Evolutionary conservation across 176 grass and related monocot genomes (phyloP).

Genomic region (Avena eriantha): DNA sequence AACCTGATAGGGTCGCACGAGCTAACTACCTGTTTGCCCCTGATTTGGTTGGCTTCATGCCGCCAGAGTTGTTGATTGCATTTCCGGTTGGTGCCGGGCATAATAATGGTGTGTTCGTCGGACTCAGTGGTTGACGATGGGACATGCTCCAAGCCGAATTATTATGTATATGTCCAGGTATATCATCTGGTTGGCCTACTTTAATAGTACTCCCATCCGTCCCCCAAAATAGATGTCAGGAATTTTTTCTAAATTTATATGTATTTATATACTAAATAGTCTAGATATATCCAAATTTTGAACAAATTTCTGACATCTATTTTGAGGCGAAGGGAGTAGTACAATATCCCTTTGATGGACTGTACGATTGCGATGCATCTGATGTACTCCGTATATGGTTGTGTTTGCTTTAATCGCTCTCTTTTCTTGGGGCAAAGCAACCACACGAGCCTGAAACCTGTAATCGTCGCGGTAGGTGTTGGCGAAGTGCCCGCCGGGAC

Average conservation of each 20-base stretch:
- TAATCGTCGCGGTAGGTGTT: too few relatives aligned
- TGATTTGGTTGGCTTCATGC: constrained; percentile 13
- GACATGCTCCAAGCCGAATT: constrained; percentile 36
- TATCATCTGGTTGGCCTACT: constrained; percentile 36
- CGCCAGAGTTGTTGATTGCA: constrained; percentile 33
- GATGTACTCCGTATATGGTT: neutral
- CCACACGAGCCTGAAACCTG: too few relatives aligned
- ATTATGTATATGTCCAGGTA: neutral
- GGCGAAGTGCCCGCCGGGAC: too few relatives aligned
- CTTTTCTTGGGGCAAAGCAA: neutral
- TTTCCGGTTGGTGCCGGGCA: constrained; percentile 50
- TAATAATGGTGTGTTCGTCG: constrained; percentile 39
- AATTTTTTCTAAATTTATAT: too few relatives aligned
- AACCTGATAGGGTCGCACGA: neutral
- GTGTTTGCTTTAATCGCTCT: neutral
- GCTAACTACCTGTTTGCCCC: neutral
- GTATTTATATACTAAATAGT: too few relatives aligned
- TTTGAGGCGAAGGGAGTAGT: too few relatives aligned
- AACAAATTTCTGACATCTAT: too few relatives aligned
- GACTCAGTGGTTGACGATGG: neutral
- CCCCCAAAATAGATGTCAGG: too few relatives aligned
- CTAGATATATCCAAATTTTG: too few relatives aligned
- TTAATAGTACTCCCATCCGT: too few relatives aligned
- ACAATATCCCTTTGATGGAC: neutral
- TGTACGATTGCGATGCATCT: constrained; percentile 13